These are phyloP conservation scores for Russula virescens DNA, from an alignment of 768 basidiomycete species.

Conservation along the genomic window DNA sequence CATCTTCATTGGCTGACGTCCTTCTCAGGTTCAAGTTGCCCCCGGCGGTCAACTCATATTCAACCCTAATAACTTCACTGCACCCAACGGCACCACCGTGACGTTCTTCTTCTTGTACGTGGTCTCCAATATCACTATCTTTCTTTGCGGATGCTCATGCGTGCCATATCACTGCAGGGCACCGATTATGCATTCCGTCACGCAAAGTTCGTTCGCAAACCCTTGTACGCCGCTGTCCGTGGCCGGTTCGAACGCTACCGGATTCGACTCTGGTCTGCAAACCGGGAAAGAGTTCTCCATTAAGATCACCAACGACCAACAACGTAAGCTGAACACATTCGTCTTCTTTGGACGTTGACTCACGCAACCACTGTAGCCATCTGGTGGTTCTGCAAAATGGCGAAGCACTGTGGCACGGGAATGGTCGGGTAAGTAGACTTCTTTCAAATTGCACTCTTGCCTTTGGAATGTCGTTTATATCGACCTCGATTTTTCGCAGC, in stretches of 20 bases:
- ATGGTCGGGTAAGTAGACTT: conserved; percentile 38
- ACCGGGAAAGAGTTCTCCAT: conserved; percentile 39
- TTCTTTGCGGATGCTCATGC: background rate
- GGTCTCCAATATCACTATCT: background rate
- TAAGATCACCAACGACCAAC: conserved; percentile 41
- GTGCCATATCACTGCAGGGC: background rate
- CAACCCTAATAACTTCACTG: conserved; percentile 42
- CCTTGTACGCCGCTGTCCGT: conserved; percentile 40
- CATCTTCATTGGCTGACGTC: background rate
- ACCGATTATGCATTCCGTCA: conserved; percentile 30
- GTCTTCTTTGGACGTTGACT: background rate
- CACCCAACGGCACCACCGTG: conserved; percentile 44
- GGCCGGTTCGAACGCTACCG: conserved; percentile 29
- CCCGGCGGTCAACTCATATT: conserved; percentile 37
- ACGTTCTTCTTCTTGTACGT: conserved; percentile 51
- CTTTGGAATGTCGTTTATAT: background rate
- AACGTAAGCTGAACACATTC: conserved; percentile 35
- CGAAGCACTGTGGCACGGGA: conserved; percentile 44
- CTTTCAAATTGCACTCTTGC: background rate
- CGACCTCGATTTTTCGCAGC: conserved; percentile 11
- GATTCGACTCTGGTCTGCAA: conserved; percentile 53
- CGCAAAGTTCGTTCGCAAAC: conserved; percentile 27
- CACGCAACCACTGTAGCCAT: conserved; percentile 35
- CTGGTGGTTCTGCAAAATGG: conserved; percentile 51
- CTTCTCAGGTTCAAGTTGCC: conserved; percentile 41